A percentile compares a stretch with the other conserved stretches of the same genome.
Evolutionary conservation across 2,329 filamentous ascomycete species (phyloP).

Genomic region (Acrodontium crateriforme): DNA sequence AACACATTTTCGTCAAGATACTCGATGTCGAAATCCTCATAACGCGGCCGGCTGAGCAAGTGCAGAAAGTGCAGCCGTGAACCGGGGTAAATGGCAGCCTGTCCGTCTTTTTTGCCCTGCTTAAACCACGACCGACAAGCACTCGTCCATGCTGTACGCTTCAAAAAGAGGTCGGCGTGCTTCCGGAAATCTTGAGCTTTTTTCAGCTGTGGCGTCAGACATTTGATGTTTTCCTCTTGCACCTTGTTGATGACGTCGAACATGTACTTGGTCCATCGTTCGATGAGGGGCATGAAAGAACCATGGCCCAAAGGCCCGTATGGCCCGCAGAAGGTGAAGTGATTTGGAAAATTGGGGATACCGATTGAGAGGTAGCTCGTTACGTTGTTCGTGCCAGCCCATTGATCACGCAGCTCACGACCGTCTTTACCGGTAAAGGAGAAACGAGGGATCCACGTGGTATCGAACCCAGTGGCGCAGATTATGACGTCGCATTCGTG

Average conservation of each 20-base stretch:
- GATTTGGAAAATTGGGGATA: slow-evolving; percentile 31
- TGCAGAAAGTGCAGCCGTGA: slow-evolving; percentile 26
- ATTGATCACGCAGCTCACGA: slow-evolving; percentile 23
- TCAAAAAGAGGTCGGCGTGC: slow-evolving; percentile 28
- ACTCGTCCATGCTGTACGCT: slow-evolving; percentile 25
- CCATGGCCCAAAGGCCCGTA: slow-evolving; percentile 29
- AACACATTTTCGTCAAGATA: slow-evolving; percentile 27
- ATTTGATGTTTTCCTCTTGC: slow-evolving; percentile 30
- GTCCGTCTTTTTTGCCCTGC: slow-evolving; percentile 23
- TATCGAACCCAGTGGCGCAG: slow-evolving; percentile 26
- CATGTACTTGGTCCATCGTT: slow-evolving; percentile 27
- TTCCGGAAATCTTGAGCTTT: slow-evolving; percentile 23
- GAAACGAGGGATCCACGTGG: slow-evolving; percentile 21
- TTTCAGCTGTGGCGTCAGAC: slow-evolving; percentile 22
- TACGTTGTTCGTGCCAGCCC: slow-evolving; percentile 23
- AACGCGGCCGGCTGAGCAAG: slow-evolving; percentile 23
- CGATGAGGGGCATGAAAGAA: slow-evolving; percentile 28
- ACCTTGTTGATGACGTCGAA: slow-evolving; percentile 26
- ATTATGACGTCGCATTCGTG: slow-evolving; percentile 24
- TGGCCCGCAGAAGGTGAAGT: slow-evolving; percentile 30
- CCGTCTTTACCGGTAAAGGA: slow-evolving; percentile 16
- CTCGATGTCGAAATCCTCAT: slow-evolving; percentile 30
- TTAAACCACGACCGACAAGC: slow-evolving; percentile 25
- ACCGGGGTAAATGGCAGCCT: slow-evolving; percentile 28
- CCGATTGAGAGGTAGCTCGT: slow-evolving; percentile 28